A percentile compares a stretch with the other conserved stretches of the same genome.
phyloP scores from a whole-genome alignment of 257 asterid genomes.

The Solanum chmielewskii region DNA sequence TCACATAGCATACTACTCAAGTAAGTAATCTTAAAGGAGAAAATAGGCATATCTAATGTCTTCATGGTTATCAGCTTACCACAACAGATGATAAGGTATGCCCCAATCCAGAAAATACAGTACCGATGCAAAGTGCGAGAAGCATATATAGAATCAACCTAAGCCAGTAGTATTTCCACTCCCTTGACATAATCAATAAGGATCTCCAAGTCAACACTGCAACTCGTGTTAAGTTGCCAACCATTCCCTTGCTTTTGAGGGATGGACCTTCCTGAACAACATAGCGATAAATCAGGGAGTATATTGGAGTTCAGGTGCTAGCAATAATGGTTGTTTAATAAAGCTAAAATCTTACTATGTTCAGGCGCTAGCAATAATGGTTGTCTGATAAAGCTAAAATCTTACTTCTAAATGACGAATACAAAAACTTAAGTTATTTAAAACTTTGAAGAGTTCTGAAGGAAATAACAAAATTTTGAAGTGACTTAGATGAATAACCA shows the following conservation, averaged over 20 bases:
- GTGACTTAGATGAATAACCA: background rate
- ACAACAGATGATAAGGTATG: slow-evolving; percentile 93
- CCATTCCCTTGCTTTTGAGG: slow-evolving; percentile 83
- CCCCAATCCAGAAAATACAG: slow-evolving; percentile 83
- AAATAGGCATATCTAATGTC: background rate
- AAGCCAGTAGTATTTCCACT: slow-evolving; percentile 98
- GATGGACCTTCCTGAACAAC: slow-evolving; percentile 72
- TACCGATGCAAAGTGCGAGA: slow-evolving; percentile 68
- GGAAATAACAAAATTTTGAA: background rate
- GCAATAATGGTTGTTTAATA: background rate
- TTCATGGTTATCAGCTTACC: slow-evolving; percentile 34
- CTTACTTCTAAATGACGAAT: background rate
- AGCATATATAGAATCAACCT: slow-evolving; percentile 75
- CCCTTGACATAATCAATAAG: slow-evolving; percentile 93
- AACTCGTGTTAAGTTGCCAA: slow-evolving; percentile 44
- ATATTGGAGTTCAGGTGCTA: background rate
- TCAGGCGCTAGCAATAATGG: background rate
- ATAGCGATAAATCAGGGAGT: background rate
- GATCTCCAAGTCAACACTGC: slow-evolving; percentile 96
- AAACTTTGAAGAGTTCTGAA: background rate
- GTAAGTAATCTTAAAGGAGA: background rate
- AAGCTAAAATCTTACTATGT: background rate
- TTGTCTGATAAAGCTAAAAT: background rate
- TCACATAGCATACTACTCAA: background rate
- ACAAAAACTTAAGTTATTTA: background rate